phyloP scores from a whole-genome alignment of 2,329 filamentous ascomycete species.

The Xylaria hypoxylon region DNA sequence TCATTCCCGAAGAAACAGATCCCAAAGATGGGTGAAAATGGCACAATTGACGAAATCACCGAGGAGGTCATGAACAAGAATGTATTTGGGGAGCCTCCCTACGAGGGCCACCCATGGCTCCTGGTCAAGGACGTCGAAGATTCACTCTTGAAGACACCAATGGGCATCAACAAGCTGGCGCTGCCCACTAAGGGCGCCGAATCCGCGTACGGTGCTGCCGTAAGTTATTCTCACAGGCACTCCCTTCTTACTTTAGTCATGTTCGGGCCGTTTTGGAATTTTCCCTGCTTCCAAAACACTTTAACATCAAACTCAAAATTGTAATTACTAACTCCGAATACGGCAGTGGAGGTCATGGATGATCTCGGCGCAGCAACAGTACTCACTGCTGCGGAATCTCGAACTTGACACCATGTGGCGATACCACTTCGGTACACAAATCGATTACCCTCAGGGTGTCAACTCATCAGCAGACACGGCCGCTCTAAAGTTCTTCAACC shows the following conservation, averaged over 20 bases:
- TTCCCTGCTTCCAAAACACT: background rate
- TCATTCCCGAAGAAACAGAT: constrained; percentile 37
- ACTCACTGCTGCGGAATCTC: constrained; percentile 62
- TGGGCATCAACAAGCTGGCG: constrained; percentile 56
- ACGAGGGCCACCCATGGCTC: constrained; percentile 64
- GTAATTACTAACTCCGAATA: background rate
- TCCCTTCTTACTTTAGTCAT: background rate
- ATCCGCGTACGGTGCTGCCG: constrained; percentile 53
- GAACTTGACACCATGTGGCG: constrained; percentile 57
- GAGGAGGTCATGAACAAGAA: constrained; percentile 44
- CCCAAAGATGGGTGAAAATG: constrained; percentile 37
- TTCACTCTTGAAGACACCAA: constrained; percentile 59
- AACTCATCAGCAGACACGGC: constrained; percentile 37
- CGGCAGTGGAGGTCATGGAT: constrained; percentile 60
- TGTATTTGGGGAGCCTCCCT: constrained; percentile 50
- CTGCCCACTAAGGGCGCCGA: constrained; percentile 37
- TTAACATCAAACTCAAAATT: background rate
- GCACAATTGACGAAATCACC: constrained; percentile 23
- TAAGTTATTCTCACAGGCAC: constrained; percentile 7
- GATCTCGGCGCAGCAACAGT: constrained; percentile 61
- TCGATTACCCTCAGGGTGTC: constrained; percentile 41
- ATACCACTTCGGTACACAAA: constrained; percentile 60
- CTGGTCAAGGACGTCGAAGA: constrained; percentile 52
- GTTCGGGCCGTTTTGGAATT: background rate
- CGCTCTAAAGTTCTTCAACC: constrained; percentile 34